These are phyloP conservation scores for Mycosphaerella sp. DNA, from an alignment of 2,329 filamentous ascomycete species.

Conservation along the genomic window DNA sequence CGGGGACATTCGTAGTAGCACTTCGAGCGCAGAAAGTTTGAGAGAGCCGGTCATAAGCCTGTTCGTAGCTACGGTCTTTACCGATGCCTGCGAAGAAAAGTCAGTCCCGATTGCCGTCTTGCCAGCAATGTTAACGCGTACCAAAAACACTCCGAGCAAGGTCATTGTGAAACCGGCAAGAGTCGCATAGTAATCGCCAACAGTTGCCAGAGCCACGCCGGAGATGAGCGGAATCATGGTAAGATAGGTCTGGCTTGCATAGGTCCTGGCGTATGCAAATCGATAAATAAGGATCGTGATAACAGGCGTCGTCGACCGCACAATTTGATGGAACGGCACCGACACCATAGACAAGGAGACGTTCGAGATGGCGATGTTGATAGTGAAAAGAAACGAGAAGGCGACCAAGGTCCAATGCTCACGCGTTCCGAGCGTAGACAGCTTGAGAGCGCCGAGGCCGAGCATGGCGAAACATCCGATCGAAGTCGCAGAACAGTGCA, in stretches of 20 bases:
- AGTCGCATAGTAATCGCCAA: conserved; percentile 59
- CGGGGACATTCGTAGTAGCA: conserved; percentile 41
- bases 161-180: conserved; percentile 41
- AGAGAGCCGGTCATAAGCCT: conserved; percentile 57
- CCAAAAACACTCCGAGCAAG: conserved; percentile 35
- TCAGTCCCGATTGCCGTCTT: neutral
- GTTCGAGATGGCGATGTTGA: conserved; percentile 60
- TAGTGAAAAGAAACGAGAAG: conserved; percentile 56
- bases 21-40: conserved; percentile 52
- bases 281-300: conserved; percentile 58
- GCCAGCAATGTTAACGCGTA: neutral
- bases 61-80: conserved; percentile 59
- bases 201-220: conserved; percentile 54
- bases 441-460: conserved; percentile 47
- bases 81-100: conserved; percentile 23
- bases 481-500: conserved; percentile 53
- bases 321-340: conserved; percentile 60
- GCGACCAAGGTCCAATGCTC: conserved; percentile 52
- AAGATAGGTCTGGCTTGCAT: conserved; percentile 52
- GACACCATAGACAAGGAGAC: conserved; percentile 56
- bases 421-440: conserved; percentile 47
- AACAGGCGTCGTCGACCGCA: conserved; percentile 56
- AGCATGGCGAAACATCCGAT: conserved; percentile 51
- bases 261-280: conserved; percentile 49
- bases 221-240: conserved; percentile 56